Percentiles rank a stretch among this genome's conserved stretches.
phyloP scores from a whole-genome alignment of 164 flowering plant species.

The Kingdonia uniflora region DNA sequence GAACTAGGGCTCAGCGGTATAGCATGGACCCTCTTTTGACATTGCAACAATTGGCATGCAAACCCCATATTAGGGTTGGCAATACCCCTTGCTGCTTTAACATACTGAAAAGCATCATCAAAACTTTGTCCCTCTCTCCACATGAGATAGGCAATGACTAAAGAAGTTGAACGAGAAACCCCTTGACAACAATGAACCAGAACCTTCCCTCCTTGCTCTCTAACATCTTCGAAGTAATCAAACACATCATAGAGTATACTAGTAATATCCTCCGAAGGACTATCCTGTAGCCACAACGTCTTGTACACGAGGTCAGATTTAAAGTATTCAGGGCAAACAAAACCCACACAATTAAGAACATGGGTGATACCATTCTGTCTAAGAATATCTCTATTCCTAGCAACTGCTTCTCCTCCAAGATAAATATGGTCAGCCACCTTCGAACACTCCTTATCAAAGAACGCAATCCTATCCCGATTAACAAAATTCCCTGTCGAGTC shows the following conservation, averaged over 20 bases:
- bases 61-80: slow-evolving; percentile 90
- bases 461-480: slow-evolving; percentile 67
- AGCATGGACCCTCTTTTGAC: slow-evolving; percentile 85
- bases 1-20: slow-evolving; percentile 83
- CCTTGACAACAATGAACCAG: slow-evolving; percentile 88
- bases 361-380: slow-evolving; percentile 64
- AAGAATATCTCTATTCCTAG: slow-evolving; percentile 54
- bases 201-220: slow-evolving; percentile 61
- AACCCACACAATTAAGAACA: slow-evolving; percentile 75
- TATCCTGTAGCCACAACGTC: slow-evolving; percentile 84
- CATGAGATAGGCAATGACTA: slow-evolving; percentile 83
- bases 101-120: slow-evolving; percentile 82
- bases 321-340: slow-evolving; percentile 75
- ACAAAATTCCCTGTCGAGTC: slow-evolving; percentile 34
- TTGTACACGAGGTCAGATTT: slow-evolving; percentile 63
- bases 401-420: slow-evolving; percentile 79
- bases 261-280: slow-evolving; percentile 77
- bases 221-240: slow-evolving; percentile 83
- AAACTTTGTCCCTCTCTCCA: slow-evolving; percentile 92
- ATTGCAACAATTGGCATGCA: slow-evolving; percentile 81
- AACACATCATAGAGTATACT: slow-evolving; percentile 79
- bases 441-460: slow-evolving; percentile 71
- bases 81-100: slow-evolving; percentile 78
- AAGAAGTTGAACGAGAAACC: slow-evolving; percentile 72
- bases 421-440: slow-evolving; percentile 76